Conservation (phyloP, 2,329 filamentous ascomycete genomes). For the Fusarium solani-melongenae region DNA sequence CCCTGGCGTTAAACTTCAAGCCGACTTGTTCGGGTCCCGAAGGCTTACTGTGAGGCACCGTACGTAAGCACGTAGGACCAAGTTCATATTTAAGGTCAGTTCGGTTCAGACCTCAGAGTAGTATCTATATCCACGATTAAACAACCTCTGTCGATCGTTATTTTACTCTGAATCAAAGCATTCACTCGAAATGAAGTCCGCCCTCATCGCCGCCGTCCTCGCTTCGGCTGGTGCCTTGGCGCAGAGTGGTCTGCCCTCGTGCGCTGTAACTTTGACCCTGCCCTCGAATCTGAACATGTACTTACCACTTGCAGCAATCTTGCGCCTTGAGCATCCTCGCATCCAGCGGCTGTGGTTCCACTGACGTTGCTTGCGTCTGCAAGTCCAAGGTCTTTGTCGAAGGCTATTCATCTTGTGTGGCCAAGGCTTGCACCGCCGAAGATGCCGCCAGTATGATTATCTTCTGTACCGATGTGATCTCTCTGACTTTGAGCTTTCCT, state of each 20-base stretch:
- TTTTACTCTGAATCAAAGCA: not conserved
- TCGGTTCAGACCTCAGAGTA: not conserved
- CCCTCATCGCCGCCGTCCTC: conserved; percentile 1
- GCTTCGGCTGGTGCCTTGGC: conserved; percentile 7
- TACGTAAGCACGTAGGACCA: not conserved
- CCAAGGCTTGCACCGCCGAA: not conserved
- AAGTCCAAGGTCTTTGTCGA: conserved; percentile 1
- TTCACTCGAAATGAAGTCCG: conserved; percentile 13
- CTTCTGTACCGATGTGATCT: not conserved
- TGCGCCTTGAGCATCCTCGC: conserved; percentile 9
- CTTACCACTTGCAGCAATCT: conserved; percentile 11
- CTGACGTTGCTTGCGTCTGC: conserved; percentile 17
- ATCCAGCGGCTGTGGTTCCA: conserved; percentile 6
- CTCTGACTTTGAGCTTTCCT: not conserved
- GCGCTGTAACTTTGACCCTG: conserved; percentile 3
- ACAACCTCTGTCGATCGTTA: not conserved
- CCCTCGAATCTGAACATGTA: not conserved
- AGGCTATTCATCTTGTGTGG: not conserved
- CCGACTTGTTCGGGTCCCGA: not conserved
- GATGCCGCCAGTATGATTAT: conserved; percentile 12
- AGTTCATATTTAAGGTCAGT: not conserved
- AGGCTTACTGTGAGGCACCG: not conserved
- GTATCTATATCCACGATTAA: not conserved
- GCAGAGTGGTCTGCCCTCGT: conserved; percentile 1
- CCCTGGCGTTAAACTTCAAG: not conserved